These are phyloP conservation scores for Tuber melanosporum DNA, from an alignment of 495 filamentous ascomycete species.

Conservation along the genomic window DNA sequence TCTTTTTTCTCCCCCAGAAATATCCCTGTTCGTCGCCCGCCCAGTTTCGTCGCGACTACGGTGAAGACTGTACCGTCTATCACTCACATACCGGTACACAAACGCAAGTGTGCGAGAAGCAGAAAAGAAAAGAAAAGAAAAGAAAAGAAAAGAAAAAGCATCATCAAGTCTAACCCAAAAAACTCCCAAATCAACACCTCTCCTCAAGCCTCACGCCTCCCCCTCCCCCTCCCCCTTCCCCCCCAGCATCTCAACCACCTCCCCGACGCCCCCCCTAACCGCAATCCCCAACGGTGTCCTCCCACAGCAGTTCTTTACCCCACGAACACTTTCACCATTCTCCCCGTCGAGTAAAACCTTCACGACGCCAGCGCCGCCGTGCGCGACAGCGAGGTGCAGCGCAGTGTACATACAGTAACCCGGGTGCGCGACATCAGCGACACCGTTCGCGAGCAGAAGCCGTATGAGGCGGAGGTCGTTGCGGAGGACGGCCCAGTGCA, in stretches of 20 bases:
- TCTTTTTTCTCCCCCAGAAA: too few relatives aligned
- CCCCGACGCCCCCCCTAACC: neutral
- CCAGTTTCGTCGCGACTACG: too few relatives aligned
- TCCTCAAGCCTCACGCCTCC: neutral
- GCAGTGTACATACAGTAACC: neutral
- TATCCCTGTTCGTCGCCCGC: too few relatives aligned
- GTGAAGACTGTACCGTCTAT: too few relatives aligned
- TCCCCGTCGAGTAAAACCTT: neutral
- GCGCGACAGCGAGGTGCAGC: neutral
- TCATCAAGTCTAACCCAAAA: neutral
- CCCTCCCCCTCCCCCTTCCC: neutral
- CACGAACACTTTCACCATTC: neutral
- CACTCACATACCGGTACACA: neutral
- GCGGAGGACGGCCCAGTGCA: neutral
- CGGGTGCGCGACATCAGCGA: neutral
- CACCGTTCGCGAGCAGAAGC: neutral
- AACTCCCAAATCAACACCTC: neutral
- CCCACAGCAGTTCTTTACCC: neutral
- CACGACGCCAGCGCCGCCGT: neutral
- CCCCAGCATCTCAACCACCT: neutral
- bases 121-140: neutral
- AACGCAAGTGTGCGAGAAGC: neutral
- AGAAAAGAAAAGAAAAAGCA: neutral
- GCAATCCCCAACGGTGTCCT: neutral
- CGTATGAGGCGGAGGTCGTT: neutral